A percentile compares a stretch with the other conserved stretches of the same genome.
Conservation (phyloP, 306 rosid species). For the cucumber (Cucumis sativus) region DNA sequence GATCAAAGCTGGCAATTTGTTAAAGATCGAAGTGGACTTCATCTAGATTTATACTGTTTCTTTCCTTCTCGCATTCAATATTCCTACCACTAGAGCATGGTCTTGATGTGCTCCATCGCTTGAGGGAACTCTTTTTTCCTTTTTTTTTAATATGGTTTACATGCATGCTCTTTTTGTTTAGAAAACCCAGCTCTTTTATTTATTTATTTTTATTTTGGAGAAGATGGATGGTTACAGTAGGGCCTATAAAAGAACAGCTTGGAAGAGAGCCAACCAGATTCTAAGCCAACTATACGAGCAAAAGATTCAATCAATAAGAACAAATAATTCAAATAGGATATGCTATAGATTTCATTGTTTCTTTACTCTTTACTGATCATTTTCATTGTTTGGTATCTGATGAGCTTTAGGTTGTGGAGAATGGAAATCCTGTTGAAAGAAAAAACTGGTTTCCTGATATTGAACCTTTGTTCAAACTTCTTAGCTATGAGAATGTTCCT, state of each 20-base stretch:
- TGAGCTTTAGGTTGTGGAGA: conserved; percentile 64
- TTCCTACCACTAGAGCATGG: neutral
- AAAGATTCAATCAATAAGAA: neutral
- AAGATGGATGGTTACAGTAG: neutral
- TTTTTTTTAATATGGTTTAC: neutral
- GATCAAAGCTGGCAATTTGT: neutral
- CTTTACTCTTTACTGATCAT: neutral
- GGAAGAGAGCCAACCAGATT: neutral
- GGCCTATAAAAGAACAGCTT: neutral
- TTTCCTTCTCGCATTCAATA: no score
- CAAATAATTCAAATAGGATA: neutral
- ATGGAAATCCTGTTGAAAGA: conserved; percentile 75
- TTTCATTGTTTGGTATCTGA: conserved; percentile 12
- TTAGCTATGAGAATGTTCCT: conserved; percentile 90
- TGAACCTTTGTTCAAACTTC: conserved; percentile 94
- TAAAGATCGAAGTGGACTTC: neutral
- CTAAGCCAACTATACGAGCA: neutral
- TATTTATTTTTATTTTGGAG: neutral
- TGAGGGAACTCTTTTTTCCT: neutral
- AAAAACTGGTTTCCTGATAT: conserved; percentile 92
- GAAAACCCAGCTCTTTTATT: no score
- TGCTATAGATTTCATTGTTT: neutral
- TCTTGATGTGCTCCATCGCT: neutral
- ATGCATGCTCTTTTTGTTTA: neutral
- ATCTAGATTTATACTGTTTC: neutral